Percentiles rank a stretch among this genome's conserved stretches.
Conservation (phyloP, 306 rosid genomes). For the Lithocarpus polystachyus region DNA sequence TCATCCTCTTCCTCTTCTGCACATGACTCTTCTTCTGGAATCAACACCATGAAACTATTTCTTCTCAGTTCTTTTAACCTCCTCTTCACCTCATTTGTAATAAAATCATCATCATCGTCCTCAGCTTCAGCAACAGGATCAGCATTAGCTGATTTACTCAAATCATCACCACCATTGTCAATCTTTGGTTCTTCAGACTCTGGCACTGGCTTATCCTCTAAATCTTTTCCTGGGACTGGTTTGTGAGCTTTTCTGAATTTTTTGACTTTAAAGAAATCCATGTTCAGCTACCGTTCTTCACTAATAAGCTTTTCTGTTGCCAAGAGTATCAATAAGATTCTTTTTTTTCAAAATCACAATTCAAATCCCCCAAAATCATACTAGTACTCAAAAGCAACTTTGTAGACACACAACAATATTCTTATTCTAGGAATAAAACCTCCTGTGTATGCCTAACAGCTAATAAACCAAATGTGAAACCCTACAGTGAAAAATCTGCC, state of each 20-base stretch:
- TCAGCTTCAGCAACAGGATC: constrained; percentile 62
- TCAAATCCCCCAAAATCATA: constrained; percentile 18
- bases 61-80: constrained; percentile 90
- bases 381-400: constrained; percentile 12
- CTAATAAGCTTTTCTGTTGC: not conserved
- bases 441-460: not conserved
- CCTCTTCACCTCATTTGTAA: constrained; percentile 83
- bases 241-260: constrained; percentile 67
- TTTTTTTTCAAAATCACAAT: constrained; percentile 24
- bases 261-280: constrained; percentile 73
- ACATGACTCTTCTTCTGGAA: constrained; percentile 88
- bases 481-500: not conserved
- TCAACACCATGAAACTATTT: constrained; percentile 92
- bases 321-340: not conserved
- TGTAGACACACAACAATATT: not conserved
- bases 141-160: constrained; percentile 41
- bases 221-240: constrained; percentile 38
- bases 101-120: constrained; percentile 85
- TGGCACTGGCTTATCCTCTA: constrained; percentile 38
- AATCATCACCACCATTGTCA: constrained; percentile 30
- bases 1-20: constrained; percentile 78
- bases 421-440: not conserved
- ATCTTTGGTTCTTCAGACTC: constrained; percentile 50
- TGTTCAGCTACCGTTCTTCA: constrained; percentile 22
- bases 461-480: not conserved